These are phyloP conservation scores for Aspergillus chevalieri DNA, from an alignment of 2,329 filamentous ascomycete species.

Conservation along the genomic window DNA sequence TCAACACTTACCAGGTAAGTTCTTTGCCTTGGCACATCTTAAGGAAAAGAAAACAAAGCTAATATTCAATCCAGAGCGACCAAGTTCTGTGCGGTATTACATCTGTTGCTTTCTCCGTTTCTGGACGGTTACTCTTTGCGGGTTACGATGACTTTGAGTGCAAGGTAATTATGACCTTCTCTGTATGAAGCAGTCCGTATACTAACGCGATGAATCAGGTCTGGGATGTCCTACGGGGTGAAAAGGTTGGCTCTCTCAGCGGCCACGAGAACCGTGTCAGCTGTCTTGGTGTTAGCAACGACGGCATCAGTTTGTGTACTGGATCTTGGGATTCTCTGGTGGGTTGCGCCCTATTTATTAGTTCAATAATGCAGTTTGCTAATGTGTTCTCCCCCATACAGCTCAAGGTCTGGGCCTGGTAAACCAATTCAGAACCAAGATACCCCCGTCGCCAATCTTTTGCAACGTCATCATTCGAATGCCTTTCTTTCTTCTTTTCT, in stretches of 20 bases:
- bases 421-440: constrained; percentile 33
- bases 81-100: constrained; percentile 97
- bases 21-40: background rate
- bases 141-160: constrained; percentile 99
- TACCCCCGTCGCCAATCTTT: constrained; percentile 31
- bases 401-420: constrained; percentile 87
- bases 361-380: constrained; percentile 2
- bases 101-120: constrained; percentile 95
- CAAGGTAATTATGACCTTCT: constrained; percentile 60
- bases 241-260: constrained; percentile 93
- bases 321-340: constrained; percentile 99
- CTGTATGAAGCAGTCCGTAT: too few relatives aligned
- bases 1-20: constrained; percentile 62
- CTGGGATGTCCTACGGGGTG: constrained; percentile 93
- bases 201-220: constrained; percentile 54
- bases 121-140: constrained; percentile 87
- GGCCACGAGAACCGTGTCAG: constrained; percentile 98
- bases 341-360: constrained; percentile 40
- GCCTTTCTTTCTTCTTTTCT: constrained; percentile 21
- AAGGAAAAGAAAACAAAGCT: background rate
- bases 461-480: constrained; percentile 32
- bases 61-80: constrained; percentile 62
- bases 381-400: constrained; percentile 29
- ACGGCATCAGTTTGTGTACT: constrained; percentile 97
- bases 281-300: constrained; percentile 97